Percentiles rank a stretch among this genome's conserved stretches.
phyloP scores from a whole-genome alignment of 208 protist species.

The Acanthamoeba sp. region DNA sequence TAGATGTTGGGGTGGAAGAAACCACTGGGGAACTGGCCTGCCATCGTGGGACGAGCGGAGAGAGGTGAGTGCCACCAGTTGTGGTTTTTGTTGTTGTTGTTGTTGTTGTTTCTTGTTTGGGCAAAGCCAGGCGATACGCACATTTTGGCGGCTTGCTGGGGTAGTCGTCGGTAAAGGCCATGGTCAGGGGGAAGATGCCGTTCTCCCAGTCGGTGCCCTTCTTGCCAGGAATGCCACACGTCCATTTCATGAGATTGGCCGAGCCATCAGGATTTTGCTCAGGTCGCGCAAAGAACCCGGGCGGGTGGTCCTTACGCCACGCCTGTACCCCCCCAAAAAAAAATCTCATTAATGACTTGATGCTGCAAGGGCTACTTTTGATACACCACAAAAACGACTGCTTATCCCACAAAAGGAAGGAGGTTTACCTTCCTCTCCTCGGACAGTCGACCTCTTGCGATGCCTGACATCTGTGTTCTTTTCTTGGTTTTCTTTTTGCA shows the following conservation, averaged over 20 bases:
- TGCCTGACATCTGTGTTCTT: neutral
- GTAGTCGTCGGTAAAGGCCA: constrained; percentile 98
- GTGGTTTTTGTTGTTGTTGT: too few relatives aligned
- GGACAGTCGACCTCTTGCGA: constrained; percentile 7
- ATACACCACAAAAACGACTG: neutral
- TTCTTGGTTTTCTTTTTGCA: neutral
- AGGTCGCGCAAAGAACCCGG: constrained; percentile 88
- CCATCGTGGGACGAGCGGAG: constrained; percentile 43
- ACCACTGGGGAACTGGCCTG: constrained; percentile 94
- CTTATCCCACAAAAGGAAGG: neutral
- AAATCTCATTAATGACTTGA: neutral
- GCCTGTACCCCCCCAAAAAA: neutral
- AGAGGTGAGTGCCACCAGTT: neutral
- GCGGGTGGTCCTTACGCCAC: constrained; percentile 88
- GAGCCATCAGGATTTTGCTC: constrained; percentile 86
- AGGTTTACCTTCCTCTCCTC: neutral
- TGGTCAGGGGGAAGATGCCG: constrained; percentile 94
- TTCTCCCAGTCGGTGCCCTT: constrained; percentile 95
- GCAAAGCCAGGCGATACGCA: constrained; percentile 55
- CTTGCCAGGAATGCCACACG: constrained; percentile 98
- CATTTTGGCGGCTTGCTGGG: constrained; percentile 98
- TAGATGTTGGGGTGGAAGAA: constrained; percentile 99
- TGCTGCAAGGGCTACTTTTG: too few relatives aligned
- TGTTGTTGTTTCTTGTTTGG: too few relatives aligned
- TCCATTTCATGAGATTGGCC: constrained; percentile 97